A percentile compares a stretch with the other conserved stretches of the same genome.
Evolutionary conservation across 805 yeast genomes (phyloP).

Genomic region (baker's yeast (Saccharomyces cerevisiae)): DNA sequence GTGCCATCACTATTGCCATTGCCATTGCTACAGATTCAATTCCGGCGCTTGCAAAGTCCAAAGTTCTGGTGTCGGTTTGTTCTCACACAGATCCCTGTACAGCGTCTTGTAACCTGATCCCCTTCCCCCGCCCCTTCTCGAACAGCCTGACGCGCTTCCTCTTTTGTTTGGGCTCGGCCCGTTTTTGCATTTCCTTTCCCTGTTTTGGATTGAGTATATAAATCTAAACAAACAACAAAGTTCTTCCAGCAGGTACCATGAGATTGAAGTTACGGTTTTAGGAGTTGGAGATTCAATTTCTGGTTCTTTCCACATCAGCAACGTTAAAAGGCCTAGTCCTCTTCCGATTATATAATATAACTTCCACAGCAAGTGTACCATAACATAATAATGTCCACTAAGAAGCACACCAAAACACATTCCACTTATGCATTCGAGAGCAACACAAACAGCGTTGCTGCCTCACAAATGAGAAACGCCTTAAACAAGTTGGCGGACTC

Average conservation of each 20-base stretch:
- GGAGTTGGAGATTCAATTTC: background rate
- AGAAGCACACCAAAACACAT: constrained; percentile 36
- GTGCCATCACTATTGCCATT: background rate
- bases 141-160: background rate
- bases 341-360: background rate
- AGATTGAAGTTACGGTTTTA: background rate
- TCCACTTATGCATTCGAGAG: constrained; percentile 73
- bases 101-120: background rate
- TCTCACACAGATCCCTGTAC: background rate
- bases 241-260: background rate
- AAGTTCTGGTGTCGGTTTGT: background rate
- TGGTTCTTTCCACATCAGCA: background rate
- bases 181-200: background rate
- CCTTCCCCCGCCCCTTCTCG: background rate
- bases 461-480: constrained; percentile 92
- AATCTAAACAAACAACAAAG: background rate
- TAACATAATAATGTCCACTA: constrained; percentile 6
- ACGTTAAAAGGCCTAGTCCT: background rate
- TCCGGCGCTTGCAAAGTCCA: background rate
- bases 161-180: background rate
- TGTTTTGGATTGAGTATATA: background rate
- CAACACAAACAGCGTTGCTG: constrained; percentile 89
- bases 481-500: constrained; percentile 81
- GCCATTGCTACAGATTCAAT: background rate
- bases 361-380: background rate